Percentiles rank a stretch among this genome's conserved stretches.
Evolutionary conservation across 2,329 filamentous ascomycete genomes (phyloP).

Genomic region (Hortaea werneckii): DNA sequence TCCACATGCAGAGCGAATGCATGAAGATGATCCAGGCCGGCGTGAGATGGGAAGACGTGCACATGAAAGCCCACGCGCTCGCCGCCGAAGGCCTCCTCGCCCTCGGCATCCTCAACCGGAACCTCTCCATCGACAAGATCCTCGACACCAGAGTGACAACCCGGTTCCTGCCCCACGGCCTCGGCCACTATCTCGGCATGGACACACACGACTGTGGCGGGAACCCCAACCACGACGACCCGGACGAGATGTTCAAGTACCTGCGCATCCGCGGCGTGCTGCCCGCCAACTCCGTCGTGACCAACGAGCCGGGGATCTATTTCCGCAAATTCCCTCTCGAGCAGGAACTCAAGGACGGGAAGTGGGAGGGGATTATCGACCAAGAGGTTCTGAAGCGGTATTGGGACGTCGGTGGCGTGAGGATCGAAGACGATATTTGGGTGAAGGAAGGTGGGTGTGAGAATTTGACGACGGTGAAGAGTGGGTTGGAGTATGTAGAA

Average conservation of each 20-base stretch:
- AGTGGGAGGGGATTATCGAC: constrained; percentile 56
- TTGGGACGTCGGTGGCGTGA: constrained; percentile 74
- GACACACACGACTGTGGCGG: constrained; percentile 43
- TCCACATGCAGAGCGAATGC: constrained; percentile 75
- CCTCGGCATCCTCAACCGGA: constrained; percentile 56
- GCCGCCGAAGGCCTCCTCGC: constrained; percentile 69
- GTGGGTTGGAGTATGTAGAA: constrained; percentile 32
- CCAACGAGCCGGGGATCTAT: constrained; percentile 85
- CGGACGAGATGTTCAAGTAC: constrained; percentile 78
- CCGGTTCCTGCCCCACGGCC: constrained; percentile 42
- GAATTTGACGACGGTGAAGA: constrained; percentile 72
- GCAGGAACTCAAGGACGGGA: constrained; percentile 53
- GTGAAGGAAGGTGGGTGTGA: constrained; percentile 70
- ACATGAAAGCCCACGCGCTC: constrained; percentile 67
- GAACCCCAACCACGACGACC: constrained; percentile 48
- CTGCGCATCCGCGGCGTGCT: constrained; percentile 55
- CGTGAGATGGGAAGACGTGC: constrained; percentile 70
- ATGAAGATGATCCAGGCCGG: constrained; percentile 64
- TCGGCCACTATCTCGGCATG: constrained; percentile 44
- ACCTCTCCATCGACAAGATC: constrained; percentile 30
- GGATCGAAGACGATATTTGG: constrained; percentile 81
- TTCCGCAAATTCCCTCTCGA: constrained; percentile 66
- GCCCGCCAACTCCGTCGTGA: constrained; percentile 62
- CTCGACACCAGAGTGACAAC: constrained; percentile 36
- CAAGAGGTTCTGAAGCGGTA: constrained; percentile 54